A percentile compares a stretch with the other conserved stretches of the same genome.
Evolutionary conservation across 306 rosid genomes (phyloP).

Genomic region (Lotus japonicus): DNA sequence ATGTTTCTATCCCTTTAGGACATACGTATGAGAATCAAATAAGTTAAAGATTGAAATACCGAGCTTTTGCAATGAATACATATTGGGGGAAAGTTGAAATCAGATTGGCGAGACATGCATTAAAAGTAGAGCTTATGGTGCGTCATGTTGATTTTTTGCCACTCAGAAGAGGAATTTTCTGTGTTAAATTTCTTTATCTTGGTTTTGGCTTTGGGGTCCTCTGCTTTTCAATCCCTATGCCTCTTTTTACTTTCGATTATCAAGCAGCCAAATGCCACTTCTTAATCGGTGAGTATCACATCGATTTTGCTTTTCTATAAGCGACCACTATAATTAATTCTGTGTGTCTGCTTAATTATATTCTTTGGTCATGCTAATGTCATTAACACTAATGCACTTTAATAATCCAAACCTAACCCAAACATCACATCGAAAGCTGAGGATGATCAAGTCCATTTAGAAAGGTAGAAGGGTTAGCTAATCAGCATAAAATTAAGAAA

Average conservation of each 20-base stretch:
- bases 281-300: background rate
- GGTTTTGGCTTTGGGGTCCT: background rate
- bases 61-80: no score
- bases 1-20: no score
- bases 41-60: no score
- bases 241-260: slow-evolving; percentile 1
- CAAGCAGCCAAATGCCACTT: background rate
- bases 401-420: background rate
- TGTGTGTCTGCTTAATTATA: background rate
- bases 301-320: background rate
- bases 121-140: slow-evolving; percentile 5
- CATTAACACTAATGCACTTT: slow-evolving; percentile 5
- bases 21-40: no score
- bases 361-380: slow-evolving; percentile 36
- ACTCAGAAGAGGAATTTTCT: background rate
- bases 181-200: background rate
- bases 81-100: slow-evolving; percentile 4
- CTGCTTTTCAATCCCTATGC: background rate
- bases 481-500: background rate
- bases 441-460: background rate
- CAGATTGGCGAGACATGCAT: background rate
- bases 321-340: background rate
- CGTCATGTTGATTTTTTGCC: slow-evolving; percentile 13
- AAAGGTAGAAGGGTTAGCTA: background rate
- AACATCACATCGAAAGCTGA: background rate